Conservation (phyloP, 805 yeast genomes). For the Saccharomycopsis sp. region DNA sequence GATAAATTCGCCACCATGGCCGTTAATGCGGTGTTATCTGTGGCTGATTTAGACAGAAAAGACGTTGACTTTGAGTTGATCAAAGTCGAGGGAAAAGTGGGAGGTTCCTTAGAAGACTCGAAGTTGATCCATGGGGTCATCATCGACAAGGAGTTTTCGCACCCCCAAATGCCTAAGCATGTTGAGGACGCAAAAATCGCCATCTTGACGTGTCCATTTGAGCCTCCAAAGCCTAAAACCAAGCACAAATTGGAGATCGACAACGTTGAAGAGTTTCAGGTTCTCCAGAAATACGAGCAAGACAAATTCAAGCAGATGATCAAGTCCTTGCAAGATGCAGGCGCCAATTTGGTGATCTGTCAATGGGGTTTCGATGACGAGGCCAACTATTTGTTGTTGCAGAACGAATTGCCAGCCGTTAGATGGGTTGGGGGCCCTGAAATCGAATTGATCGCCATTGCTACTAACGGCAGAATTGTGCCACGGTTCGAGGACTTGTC, state of each 20-base stretch:
- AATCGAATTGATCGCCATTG: slow-evolving; percentile 90
- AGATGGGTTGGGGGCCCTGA: slow-evolving; percentile 99
- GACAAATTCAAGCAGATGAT: slow-evolving; percentile 90
- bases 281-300: slow-evolving; percentile 86
- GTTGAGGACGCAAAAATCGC: slow-evolving; percentile 76
- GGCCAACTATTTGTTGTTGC: slow-evolving; percentile 86
- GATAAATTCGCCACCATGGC: slow-evolving; percentile 95
- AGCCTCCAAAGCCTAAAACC: slow-evolving; percentile 99
- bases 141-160: slow-evolving; percentile 93
- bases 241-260: slow-evolving; percentile 94
- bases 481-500: slow-evolving; percentile 93
- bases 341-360: slow-evolving; percentile 94
- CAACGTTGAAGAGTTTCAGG: slow-evolving; percentile 88
- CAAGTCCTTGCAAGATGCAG: slow-evolving; percentile 72
- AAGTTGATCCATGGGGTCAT: slow-evolving; percentile 84
- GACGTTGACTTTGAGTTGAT: slow-evolving; percentile 97
- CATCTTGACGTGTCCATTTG: slow-evolving; percentile 96
- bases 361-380: slow-evolving; percentile 99
- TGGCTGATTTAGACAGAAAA: slow-evolving; percentile 84
- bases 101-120: slow-evolving; percentile 88
- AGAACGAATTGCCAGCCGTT: slow-evolving; percentile 88
- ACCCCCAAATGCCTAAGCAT: slow-evolving; percentile 93
- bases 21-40: slow-evolving; percentile 88
- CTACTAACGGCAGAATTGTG: slow-evolving; percentile 94
- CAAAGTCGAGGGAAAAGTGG: slow-evolving; percentile 91